These are phyloP conservation scores for Candida ipomoeae DNA, from an alignment of 805 yeast species.

Conservation along the genomic window DNA sequence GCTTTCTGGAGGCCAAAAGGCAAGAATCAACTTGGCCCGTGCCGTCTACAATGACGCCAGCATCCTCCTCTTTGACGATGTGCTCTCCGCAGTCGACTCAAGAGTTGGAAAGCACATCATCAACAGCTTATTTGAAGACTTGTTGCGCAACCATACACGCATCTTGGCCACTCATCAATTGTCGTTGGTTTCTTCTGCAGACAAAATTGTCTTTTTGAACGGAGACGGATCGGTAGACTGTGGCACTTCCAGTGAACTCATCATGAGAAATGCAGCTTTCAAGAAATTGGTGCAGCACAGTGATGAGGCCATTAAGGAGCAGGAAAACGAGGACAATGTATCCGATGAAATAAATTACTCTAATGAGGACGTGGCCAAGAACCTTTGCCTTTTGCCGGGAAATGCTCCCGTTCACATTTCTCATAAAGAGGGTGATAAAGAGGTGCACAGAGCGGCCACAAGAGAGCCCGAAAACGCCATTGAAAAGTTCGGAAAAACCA, in stretches of 20 bases:
- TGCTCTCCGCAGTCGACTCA: slow-evolving; percentile 43
- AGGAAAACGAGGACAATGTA: slow-evolving; percentile 29
- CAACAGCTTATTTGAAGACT: slow-evolving; percentile 30
- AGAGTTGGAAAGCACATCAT: slow-evolving; percentile 41
- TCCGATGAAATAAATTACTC: slow-evolving; percentile 5
- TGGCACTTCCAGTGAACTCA: slow-evolving; percentile 32
- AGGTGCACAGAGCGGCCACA: slow-evolving; percentile 6
- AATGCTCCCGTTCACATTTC: neutral
- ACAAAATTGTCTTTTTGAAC: slow-evolving; percentile 34
- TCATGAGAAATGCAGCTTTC: slow-evolving; percentile 41
- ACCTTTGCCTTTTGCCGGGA: slow-evolving; percentile 10
- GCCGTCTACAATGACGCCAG: slow-evolving; percentile 35
- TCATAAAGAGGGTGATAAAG: neutral
- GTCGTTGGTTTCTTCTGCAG: slow-evolving; percentile 36
- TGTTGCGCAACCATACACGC: slow-evolving; percentile 31
- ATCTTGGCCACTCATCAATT: slow-evolving; percentile 43
- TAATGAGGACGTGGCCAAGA: slow-evolving; percentile 4
- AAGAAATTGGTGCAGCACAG: slow-evolving; percentile 48
- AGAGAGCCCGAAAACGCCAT: neutral
- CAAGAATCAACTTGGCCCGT: slow-evolving; percentile 42
- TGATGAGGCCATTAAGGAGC: slow-evolving; percentile 19
- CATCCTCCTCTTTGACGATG: slow-evolving; percentile 39
- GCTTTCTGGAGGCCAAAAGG: slow-evolving; percentile 44
- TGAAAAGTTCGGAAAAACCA: slow-evolving; percentile 24
- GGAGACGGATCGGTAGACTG: slow-evolving; percentile 41